Evolutionary conservation across 2,329 filamentous ascomycete genomes (phyloP).

Genomic region (Penicillium sp.): DNA sequence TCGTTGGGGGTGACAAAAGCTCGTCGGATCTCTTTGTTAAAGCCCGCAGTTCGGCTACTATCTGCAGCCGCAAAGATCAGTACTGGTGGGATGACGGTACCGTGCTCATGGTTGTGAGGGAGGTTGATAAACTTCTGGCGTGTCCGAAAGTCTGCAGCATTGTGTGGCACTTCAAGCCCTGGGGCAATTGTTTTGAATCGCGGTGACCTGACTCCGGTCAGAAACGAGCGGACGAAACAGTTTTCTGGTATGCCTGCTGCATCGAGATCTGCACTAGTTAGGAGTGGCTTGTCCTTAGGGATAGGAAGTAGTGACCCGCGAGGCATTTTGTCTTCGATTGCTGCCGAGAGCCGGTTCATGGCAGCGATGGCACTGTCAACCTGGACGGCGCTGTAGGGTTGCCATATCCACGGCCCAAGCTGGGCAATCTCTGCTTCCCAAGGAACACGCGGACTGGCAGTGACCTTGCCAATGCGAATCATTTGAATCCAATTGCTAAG

Average conservation of each 20-base stretch:
- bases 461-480: slow-evolving; percentile 9
- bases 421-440: background rate
- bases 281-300: background rate
- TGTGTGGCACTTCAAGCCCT: slow-evolving; percentile 8
- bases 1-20: background rate
- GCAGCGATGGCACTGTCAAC: slow-evolving; percentile 3
- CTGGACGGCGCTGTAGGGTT: slow-evolving; percentile 7
- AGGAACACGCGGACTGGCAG: background rate
- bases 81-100: background rate
- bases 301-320: background rate
- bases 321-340: slow-evolving; percentile 7
- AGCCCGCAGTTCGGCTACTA: background rate
- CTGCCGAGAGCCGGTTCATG: background rate
- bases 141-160: background rate
- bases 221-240: slow-evolving; percentile 10
- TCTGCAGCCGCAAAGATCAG: background rate
- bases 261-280: slow-evolving; percentile 8
- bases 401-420: slow-evolving; percentile 7
- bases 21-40: background rate
- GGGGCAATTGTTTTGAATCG: slow-evolving; percentile 8
- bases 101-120: background rate
- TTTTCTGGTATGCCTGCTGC: slow-evolving; percentile 1
- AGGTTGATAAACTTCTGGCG: background rate
- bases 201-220: slow-evolving; percentile 7
- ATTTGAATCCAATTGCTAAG: slow-evolving; percentile 14